These are phyloP conservation scores for Claviceps sp. DNA, from an alignment of 2,329 filamentous ascomycete species.

Conservation along the genomic window DNA sequence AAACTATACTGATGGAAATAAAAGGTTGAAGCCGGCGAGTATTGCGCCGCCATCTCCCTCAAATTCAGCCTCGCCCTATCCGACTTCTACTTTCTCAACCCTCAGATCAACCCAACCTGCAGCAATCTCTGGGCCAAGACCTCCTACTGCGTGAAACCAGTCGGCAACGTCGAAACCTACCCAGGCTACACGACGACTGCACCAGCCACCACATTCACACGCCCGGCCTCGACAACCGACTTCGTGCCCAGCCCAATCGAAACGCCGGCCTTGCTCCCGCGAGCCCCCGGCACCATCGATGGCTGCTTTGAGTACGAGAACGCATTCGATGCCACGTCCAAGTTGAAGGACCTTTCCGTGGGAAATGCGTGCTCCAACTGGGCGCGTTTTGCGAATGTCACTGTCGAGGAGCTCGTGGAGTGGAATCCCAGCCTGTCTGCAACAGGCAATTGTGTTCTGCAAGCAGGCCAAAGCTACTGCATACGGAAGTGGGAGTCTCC, in stretches of 20 bases:
- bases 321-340: background rate
- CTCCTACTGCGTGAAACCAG: background rate
- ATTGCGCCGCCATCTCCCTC: background rate
- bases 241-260: background rate
- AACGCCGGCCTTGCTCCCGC: background rate
- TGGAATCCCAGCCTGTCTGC: background rate
- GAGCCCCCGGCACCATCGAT: background rate
- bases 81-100: slow-evolving; percentile 28
- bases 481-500: background rate
- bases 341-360: background rate
- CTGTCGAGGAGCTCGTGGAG: background rate
- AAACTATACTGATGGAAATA: background rate
- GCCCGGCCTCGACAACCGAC: background rate
- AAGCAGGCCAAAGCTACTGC: background rate
- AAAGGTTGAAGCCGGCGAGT: background rate
- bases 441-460: background rate
- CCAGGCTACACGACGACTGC: background rate
- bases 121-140: background rate
- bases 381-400: background rate
- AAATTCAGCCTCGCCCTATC: slow-evolving; percentile 22
- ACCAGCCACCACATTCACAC: background rate
- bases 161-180: background rate
- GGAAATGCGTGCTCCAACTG: background rate
- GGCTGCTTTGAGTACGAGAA: background rate
- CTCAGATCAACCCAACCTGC: background rate